Base-by-base conservation (phyloP, 495 filamentous ascomycete species). In the Daldinia loculata region DNA sequence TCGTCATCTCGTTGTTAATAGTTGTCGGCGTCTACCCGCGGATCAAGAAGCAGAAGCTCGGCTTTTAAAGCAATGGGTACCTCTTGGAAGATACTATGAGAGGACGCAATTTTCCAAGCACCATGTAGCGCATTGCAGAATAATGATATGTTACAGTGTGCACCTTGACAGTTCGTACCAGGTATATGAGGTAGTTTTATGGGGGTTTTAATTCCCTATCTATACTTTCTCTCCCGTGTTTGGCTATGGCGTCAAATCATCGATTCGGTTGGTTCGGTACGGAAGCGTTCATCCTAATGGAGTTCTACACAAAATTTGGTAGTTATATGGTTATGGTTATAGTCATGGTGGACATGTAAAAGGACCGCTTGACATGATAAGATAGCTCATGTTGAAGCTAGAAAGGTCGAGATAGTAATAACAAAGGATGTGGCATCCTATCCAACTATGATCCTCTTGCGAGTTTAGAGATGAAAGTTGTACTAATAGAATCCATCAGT, bases 21-120 rank as follows among this genome's bases (percentile, higher is more conserved):
- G 70, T 95, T 14, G 52, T 85, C 43, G 95, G 95, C 0, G 81
- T 95, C 27, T 83, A 89, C 50, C 89, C 94, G 17, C 85, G 95
- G 72, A 87, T 97, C 61, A 93, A 92, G 84, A 89, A 91, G 84
- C 82, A 86, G 63, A 98, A 98, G 85, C 77, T 98, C 59, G 92
- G 91, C 4, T 80, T 93, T 41, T 74, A 52, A 75, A 12, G 9
- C 43, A 24, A 48, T 24, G 9, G 17, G 9, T 17, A 17, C 39
- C 17, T 48, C 27, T 17, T 24, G 22, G 3, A 17, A 39, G 51
- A n/a, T 14, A 12, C 6, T 27, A 53, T 14, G 26, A 59, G n/a
- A 24, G 19, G 26, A 36, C 8, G 15, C n/a, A 15, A 24, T 24
- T 43, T n/a, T 9, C 45, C 5, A 9, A 17, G 14, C 8, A 15